Conservation (phyloP, 1,284 basidiomycete genomes). For the Cystobasidiaceae sp. region DNA sequence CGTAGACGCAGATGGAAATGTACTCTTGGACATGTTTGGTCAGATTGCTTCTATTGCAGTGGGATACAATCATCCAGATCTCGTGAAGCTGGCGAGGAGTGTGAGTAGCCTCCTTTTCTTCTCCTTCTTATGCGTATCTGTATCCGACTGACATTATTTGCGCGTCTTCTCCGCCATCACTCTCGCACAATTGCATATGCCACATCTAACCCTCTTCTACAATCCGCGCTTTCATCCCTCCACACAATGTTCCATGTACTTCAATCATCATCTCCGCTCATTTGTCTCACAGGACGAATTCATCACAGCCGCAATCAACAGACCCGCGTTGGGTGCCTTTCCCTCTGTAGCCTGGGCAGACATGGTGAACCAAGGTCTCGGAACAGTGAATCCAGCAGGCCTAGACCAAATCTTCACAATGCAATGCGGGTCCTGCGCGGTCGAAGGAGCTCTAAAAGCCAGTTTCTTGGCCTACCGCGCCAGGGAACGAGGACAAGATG, state of each 20-base stretch:
- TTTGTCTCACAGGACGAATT: conserved; percentile 48
- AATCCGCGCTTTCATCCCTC: too few relatives aligned
- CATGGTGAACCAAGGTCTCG: conserved; percentile 50
- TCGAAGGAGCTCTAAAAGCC: conserved; percentile 54
- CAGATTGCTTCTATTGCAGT: conserved; percentile 51
- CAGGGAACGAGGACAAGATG: conserved; percentile 45
- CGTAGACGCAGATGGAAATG: conserved; percentile 55
- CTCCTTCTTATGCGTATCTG: background rate
- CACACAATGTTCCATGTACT: too few relatives aligned
- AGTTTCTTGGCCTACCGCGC: conserved; percentile 53
- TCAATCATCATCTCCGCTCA: too few relatives aligned
- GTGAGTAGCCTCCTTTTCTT: conserved; percentile 38
- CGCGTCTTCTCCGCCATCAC: too few relatives aligned
- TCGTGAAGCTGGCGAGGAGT: conserved; percentile 48
- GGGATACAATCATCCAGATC: conserved; percentile 53
- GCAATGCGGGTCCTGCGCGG: conserved; percentile 19
- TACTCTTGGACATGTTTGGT: conserved; percentile 54
- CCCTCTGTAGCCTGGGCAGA: conserved; percentile 52
- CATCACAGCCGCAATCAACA: conserved; percentile 50
- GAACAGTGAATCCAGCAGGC: conserved; percentile 53
- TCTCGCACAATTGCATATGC: background rate
- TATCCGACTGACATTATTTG: background rate
- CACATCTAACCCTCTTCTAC: background rate
- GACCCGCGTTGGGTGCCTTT: conserved; percentile 55
- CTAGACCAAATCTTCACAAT: conserved; percentile 48